phyloP scores from a whole-genome alignment of 768 basidiomycete species.

The Pisolithus microcarpus region DNA sequence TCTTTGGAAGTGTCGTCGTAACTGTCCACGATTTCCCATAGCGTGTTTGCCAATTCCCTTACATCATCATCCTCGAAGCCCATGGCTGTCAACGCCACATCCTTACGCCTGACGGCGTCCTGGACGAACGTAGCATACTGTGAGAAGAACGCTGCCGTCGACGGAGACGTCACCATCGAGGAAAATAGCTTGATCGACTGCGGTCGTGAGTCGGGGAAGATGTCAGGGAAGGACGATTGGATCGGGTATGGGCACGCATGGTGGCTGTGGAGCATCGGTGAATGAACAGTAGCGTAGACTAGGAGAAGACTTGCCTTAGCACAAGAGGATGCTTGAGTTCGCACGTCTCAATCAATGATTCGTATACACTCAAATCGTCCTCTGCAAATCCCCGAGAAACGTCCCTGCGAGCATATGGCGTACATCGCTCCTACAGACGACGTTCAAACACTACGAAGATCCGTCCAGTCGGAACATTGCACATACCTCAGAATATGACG shows the following conservation, averaged over 20 bases:
- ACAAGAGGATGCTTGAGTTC: conserved; percentile 26
- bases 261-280: conserved; percentile 27
- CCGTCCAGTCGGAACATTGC: not conserved
- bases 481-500: conserved; percentile 24
- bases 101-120: conserved; percentile 33
- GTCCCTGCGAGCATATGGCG: conserved; percentile 38
- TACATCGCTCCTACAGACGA: conserved; percentile 10
- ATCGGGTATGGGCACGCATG: conserved; percentile 50
- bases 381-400: conserved; percentile 56
- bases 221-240: conserved; percentile 51
- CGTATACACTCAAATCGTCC: conserved; percentile 29
- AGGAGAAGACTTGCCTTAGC: conserved; percentile 29
- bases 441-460: not conserved
- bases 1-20: conserved; percentile 24
- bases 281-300: conserved; percentile 2
- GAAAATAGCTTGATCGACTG: conserved; percentile 30
- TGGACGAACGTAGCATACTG: conserved; percentile 49
- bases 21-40: conserved; percentile 54
- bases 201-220: conserved; percentile 26
- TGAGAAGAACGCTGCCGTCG: conserved; percentile 36
- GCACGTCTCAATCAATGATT: conserved; percentile 31
- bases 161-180: conserved; percentile 38
- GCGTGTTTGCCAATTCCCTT: conserved; percentile 45
- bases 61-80: conserved; percentile 52
- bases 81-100: conserved; percentile 26